phyloP scores from a whole-genome alignment of 768 basidiomycete genomes.

The Termitomyces sp. region DNA sequence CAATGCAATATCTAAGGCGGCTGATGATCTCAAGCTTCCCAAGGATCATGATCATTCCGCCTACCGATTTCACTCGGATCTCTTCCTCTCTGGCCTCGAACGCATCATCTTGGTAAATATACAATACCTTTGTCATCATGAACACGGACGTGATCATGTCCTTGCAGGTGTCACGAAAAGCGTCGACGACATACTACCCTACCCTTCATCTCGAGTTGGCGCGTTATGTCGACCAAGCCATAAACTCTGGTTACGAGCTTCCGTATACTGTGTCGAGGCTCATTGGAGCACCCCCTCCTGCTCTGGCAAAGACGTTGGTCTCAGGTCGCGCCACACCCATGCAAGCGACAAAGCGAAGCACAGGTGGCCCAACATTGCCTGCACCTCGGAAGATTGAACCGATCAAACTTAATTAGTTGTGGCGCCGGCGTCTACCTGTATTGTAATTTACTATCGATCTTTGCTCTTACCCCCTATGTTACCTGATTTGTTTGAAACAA shows the following conservation, averaged over 20 bases:
- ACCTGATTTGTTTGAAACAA: not conserved
- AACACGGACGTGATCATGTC: not conserved
- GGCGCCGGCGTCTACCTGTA: not conserved
- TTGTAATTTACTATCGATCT: slow-evolving; percentile 9
- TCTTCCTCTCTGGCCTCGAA: slow-evolving; percentile 90
- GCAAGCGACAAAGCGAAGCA: slow-evolving; percentile 19
- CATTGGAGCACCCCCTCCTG: slow-evolving; percentile 71
- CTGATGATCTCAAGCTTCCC: slow-evolving; percentile 59
- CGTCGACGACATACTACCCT: slow-evolving; percentile 92
- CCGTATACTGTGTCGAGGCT: slow-evolving; percentile 80
- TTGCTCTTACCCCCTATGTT: not conserved
- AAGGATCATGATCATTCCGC: slow-evolving; percentile 74
- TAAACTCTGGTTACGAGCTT: slow-evolving; percentile 64
- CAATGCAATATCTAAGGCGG: slow-evolving; percentile 69
- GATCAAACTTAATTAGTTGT: slow-evolving; percentile 31
- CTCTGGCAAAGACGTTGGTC: slow-evolving; percentile 42
- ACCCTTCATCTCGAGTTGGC: slow-evolving; percentile 91
- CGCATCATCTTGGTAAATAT: slow-evolving; percentile 70
- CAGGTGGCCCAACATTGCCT: slow-evolving; percentile 30
- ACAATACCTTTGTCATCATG: slow-evolving; percentile 13
- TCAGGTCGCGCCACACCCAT: slow-evolving; percentile 24
- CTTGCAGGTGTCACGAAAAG: slow-evolving; percentile 84
- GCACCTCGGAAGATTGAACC: slow-evolving; percentile 39
- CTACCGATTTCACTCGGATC: slow-evolving; percentile 75
- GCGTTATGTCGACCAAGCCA: slow-evolving; percentile 72